Evolutionary conservation across 495 filamentous ascomycete species (phyloP), one percentile per base, ranked within the genome.

Genomic region (Neurospora sp.): DNA sequence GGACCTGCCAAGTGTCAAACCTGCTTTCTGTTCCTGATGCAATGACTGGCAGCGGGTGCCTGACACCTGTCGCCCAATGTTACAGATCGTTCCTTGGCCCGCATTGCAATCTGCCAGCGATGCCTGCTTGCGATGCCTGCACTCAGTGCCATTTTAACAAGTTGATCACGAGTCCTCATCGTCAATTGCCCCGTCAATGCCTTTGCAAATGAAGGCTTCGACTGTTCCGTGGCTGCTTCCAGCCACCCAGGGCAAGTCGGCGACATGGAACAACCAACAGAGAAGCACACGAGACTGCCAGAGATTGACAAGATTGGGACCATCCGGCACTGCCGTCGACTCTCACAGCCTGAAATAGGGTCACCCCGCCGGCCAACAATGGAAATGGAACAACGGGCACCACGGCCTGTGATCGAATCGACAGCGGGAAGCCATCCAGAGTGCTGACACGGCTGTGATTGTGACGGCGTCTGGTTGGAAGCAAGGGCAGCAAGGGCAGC

Each of bases 381-480:
- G 12, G 39, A 27, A 70, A 18, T 71, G 47, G 39, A 20, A 40
- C 22, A 40, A 59, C 70, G 22, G 37, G 44, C 22, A 39, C 20
- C 38, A 16, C 35, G 71, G 68, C 35, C 71, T 75, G 68, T 77
- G 73, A 72, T 78, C 77, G 77, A 81, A 80, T 80, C 75, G 78
- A 59, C 70, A 61, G 73, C 71, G 53, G 72, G 72, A 70, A 69
- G 61, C 27, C 41, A 74, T 72, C 71, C 73, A 18, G 53, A 75
- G 75, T 78, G 78, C 78, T 80, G 77, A 75, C 79, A 81, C 74
- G 72, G 73, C 70, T 65, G 59, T 71, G 71, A 73, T 79, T 72
- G 72, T 39, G 69, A 38, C 16, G 40, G 61, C 71, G 20, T 65
- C 44, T 71, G 73, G 47, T 39, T 65, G 71, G 71, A 59, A 71